These are phyloP conservation scores for Zizania palustris DNA, from an alignment of 202 grass and related monocot species.

Conservation along the genomic window DNA sequence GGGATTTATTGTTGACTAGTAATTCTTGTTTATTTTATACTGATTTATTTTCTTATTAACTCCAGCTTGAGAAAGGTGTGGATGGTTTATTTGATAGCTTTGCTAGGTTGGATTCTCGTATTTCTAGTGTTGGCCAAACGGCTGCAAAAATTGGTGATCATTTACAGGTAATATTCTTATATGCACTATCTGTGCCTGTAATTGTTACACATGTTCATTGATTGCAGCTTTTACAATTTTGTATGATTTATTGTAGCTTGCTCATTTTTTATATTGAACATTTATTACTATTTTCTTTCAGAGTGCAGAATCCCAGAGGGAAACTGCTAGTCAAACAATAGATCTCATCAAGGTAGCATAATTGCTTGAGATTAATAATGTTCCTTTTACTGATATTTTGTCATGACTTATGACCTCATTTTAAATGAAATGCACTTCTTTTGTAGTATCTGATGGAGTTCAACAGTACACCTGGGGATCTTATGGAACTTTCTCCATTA, in stretches of 20 bases:
- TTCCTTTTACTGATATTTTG: background rate
- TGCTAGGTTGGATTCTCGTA: slow-evolving; percentile 88
- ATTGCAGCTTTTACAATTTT: slow-evolving; percentile 26
- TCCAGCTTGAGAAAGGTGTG: slow-evolving; percentile 97
- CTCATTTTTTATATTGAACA: slow-evolving; percentile 23
- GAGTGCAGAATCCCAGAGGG: slow-evolving; percentile 99
- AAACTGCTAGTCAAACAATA: slow-evolving; percentile 98
- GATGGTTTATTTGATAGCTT: slow-evolving; percentile 99
- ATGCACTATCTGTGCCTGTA: slow-evolving; percentile 20
- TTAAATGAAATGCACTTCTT: slow-evolving; percentile 35
- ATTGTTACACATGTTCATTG: slow-evolving; percentile 32
- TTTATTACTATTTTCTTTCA: slow-evolving; percentile 44
- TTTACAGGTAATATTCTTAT: slow-evolving; percentile 77
- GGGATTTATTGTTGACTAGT: slow-evolving; percentile 8
- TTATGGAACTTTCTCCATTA: slow-evolving; percentile 98
- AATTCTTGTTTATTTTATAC: background rate
- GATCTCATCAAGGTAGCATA: slow-evolving; percentile 89
- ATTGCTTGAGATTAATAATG: slow-evolving; percentile 29
- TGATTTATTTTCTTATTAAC: slow-evolving; percentile 45
- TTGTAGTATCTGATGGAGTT: slow-evolving; percentile 99
- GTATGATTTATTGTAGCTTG: slow-evolving; percentile 14
- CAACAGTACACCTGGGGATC: slow-evolving; percentile 98
- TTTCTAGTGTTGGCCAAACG: slow-evolving; percentile 99
- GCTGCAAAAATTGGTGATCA: slow-evolving; percentile 99
- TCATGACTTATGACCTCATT: background rate